Evolutionary conservation across 495 filamentous ascomycete genomes (phyloP).

Genomic region (Neurospora sp.): DNA sequence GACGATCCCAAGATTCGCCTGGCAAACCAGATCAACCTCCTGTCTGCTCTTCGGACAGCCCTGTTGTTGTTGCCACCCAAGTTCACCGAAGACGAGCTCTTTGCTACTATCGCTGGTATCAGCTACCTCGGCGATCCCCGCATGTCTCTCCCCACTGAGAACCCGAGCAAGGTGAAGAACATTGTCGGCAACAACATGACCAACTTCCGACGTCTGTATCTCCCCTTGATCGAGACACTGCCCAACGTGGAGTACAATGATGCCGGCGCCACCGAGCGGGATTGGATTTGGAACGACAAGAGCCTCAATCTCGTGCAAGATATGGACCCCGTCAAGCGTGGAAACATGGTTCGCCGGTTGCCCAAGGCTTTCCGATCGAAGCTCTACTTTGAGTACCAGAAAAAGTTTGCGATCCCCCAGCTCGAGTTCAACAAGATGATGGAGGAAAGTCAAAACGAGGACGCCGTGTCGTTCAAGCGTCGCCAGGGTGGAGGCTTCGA

Average conservation of each 20-base stretch:
- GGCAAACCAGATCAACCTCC: slow-evolving; percentile 88
- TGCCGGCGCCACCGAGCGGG: slow-evolving; percentile 43
- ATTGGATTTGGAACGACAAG: slow-evolving; percentile 55
- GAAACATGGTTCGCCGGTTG: slow-evolving; percentile 90
- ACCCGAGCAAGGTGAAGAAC: slow-evolving; percentile 85
- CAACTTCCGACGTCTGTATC: slow-evolving; percentile 84
- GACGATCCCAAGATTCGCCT: slow-evolving; percentile 86
- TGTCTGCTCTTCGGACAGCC: slow-evolving; percentile 83
- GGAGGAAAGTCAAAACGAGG: slow-evolving; percentile 58
- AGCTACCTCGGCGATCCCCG: slow-evolving; percentile 91
- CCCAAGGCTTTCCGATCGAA: slow-evolving; percentile 81
- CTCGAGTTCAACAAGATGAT: slow-evolving; percentile 82
- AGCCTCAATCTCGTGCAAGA: slow-evolving; percentile 61
- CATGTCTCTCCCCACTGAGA: slow-evolving; percentile 79
- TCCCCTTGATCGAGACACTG: slow-evolving; percentile 75
- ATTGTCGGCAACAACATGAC: slow-evolving; percentile 85
- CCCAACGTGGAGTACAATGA: slow-evolving; percentile 82
- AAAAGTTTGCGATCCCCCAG: slow-evolving; percentile 75
- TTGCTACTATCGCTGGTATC: slow-evolving; percentile 79
- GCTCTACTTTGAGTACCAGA: slow-evolving; percentile 88
- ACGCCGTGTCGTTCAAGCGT: slow-evolving; percentile 55
- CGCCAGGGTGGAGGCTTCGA: slow-evolving; percentile 79
- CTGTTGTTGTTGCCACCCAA: slow-evolving; percentile 70
- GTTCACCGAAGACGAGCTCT: slow-evolving; percentile 83
- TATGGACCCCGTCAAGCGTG: slow-evolving; percentile 79